Evolutionary conservation across 441 rosid species (phyloP).

Genomic region (Aquilaria agallochum): DNA sequence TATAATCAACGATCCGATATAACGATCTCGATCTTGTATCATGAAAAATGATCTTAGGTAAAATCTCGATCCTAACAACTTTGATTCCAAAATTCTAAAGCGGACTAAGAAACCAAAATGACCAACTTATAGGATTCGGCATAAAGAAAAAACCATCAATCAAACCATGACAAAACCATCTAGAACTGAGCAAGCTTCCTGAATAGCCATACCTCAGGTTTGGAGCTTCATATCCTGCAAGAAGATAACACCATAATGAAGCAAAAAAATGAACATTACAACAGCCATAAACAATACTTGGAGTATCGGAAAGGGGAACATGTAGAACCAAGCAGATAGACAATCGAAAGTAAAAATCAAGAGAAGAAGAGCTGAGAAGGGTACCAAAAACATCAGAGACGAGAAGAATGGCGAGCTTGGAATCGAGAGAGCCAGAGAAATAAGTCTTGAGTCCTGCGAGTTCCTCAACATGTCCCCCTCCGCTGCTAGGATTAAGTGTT

Average conservation of each 20-base stretch:
- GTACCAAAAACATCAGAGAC: conserved; percentile 59
- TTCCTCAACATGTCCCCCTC: conserved; percentile 47
- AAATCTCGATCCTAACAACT: too few species aligned
- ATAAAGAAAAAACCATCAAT: background rate
- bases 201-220: conserved; percentile 42
- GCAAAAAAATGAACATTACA: conserved; percentile 8
- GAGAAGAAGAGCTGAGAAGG: too few species aligned
- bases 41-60: too few species aligned
- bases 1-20: too few species aligned
- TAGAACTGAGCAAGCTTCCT: background rate
- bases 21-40: too few species aligned
- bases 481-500: conserved; percentile 33
- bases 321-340: background rate
- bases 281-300: background rate
- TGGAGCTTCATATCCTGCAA: conserved; percentile 74
- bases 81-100: too few species aligned
- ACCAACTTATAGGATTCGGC: background rate
- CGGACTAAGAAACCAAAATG: too few species aligned
- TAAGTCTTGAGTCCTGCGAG: conserved; percentile 49
- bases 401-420: conserved; percentile 44
- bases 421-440: conserved; percentile 40
- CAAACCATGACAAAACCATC: background rate
- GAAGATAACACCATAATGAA: background rate
- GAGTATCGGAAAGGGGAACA: background rate
- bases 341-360: background rate